Evolutionary conservation across 2,329 filamentous ascomycete species (phyloP).

Genomic region (Epichloe sibirici): DNA sequence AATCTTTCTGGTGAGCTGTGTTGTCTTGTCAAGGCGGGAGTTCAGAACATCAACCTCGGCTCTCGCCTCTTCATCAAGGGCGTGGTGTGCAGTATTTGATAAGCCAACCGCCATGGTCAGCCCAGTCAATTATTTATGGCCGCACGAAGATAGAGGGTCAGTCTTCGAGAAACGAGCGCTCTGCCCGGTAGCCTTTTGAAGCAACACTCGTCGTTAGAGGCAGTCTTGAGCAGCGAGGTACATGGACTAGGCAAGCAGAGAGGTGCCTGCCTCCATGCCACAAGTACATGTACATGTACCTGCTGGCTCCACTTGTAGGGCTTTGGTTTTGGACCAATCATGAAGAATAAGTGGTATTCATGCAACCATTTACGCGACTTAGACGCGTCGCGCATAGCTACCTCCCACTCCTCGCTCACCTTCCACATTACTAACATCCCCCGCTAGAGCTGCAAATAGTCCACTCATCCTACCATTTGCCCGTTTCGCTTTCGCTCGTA

Average conservation of each 20-base stretch:
- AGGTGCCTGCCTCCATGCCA: neutral
- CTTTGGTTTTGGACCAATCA: no score
- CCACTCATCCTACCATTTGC: neutral
- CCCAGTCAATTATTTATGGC: no score
- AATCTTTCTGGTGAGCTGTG: conserved; percentile 89
- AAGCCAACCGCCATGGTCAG: conserved; percentile 39
- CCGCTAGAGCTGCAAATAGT: neutral
- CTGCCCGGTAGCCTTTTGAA: no score
- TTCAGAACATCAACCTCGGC: conserved; percentile 61
- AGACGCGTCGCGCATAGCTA: conserved; percentile 1
- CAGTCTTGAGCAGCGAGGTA: no score
- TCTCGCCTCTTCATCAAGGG: conserved; percentile 53
- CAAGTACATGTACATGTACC: neutral
- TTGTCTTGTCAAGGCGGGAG: conserved; percentile 77
- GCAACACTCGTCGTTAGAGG: no score
- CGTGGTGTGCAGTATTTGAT: conserved; percentile 30
- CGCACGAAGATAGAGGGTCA: neutral
- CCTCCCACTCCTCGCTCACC: neutral
- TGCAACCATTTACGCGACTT: conserved; percentile 4
- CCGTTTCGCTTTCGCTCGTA: neutral
- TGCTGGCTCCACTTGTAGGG: neutral
- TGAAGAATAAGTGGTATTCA: no score
- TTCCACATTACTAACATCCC: neutral
- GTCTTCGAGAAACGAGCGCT: no score
- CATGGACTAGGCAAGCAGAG: neutral